phyloP scores from a whole-genome alignment of 2,329 filamentous ascomycete species.

The Paracamarosporium sp. region DNA sequence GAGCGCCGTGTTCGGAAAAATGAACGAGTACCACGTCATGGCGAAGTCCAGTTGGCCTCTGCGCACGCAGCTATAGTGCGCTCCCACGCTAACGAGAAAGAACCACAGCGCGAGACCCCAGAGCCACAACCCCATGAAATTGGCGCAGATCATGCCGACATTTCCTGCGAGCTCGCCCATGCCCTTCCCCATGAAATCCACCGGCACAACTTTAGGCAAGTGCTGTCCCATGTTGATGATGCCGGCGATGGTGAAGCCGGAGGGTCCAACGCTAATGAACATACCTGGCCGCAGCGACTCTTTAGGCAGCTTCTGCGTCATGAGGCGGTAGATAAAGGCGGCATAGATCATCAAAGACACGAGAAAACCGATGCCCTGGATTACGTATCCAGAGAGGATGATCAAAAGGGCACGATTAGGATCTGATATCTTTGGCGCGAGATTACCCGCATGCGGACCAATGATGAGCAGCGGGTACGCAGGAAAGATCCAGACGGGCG shows the following conservation, averaged over 20 bases:
- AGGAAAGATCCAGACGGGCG: slow-evolving; percentile 86
- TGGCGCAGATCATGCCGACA: slow-evolving; percentile 61
- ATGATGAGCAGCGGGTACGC: slow-evolving; percentile 81
- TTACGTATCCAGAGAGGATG: slow-evolving; percentile 65
- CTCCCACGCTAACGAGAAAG: slow-evolving; percentile 79
- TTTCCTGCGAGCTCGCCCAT: slow-evolving; percentile 60
- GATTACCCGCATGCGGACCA: slow-evolving; percentile 72
- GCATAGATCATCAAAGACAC: slow-evolving; percentile 80
- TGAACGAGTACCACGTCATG: slow-evolving; percentile 86
- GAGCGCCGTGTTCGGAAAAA: slow-evolving; percentile 81
- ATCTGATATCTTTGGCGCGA: slow-evolving; percentile 56
- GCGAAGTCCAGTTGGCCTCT: slow-evolving; percentile 73
- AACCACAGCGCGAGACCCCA: slow-evolving; percentile 87
- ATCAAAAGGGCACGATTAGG: slow-evolving; percentile 57
- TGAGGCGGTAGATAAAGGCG: slow-evolving; percentile 83
- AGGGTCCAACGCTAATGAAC: slow-evolving; percentile 84
- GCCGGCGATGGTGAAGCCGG: slow-evolving; percentile 70
- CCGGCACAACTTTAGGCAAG: slow-evolving; percentile 56
- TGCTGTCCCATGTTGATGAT: slow-evolving; percentile 64
- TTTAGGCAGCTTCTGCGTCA: slow-evolving; percentile 84
- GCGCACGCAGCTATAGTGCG: slow-evolving; percentile 71
- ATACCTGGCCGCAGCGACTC: slow-evolving; percentile 81
- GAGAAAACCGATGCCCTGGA: slow-evolving; percentile 70
- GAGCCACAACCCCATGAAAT: slow-evolving; percentile 77
- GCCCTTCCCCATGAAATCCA: slow-evolving; percentile 62